These are phyloP conservation scores for Pseudonitzschia multistriata DNA, from an alignment of 108 stramenopile species.

Conservation along the genomic window DNA sequence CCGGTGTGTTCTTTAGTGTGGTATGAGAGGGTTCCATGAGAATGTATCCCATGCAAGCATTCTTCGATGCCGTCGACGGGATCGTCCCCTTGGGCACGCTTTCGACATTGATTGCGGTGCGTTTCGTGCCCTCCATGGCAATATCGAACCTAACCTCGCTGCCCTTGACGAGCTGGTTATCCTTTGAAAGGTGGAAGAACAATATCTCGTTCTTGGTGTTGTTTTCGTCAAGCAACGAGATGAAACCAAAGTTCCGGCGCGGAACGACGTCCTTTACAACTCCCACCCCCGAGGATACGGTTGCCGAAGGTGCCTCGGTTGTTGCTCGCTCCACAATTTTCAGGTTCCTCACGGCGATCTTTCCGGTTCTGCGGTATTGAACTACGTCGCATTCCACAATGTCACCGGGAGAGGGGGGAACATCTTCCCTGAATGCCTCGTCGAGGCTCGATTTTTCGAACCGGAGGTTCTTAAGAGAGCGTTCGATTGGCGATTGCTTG, in stretches of 20 bases:
- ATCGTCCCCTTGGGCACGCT: conserved; percentile 62
- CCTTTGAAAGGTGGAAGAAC: conserved; percentile 57
- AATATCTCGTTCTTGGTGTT: conserved; percentile 57
- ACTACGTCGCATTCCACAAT: conserved; percentile 54
- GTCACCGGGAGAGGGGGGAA: conserved; percentile 58
- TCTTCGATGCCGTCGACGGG: conserved; percentile 45
- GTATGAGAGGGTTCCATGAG: conserved; percentile 79
- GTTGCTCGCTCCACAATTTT: conserved; percentile 43
- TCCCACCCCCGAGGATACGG: conserved; percentile 43
- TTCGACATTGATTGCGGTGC: conserved; percentile 52
- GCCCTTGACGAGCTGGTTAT: conserved; percentile 45
- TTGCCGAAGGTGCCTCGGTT: background rate
- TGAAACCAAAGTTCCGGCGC: conserved; percentile 75
- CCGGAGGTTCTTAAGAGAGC: conserved; percentile 36
- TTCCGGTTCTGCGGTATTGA: conserved; percentile 55
- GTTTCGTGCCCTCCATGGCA: conserved; percentile 58
- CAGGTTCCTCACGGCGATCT: conserved; percentile 46
- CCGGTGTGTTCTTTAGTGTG: conserved; percentile 41
- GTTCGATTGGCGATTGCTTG: conserved; percentile 4
- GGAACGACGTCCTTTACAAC: conserved; percentile 69
- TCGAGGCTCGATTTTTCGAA: conserved; percentile 57
- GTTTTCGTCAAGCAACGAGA: conserved; percentile 63
- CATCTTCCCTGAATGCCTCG: conserved; percentile 40
- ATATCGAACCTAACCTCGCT: conserved; percentile 77
- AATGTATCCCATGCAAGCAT: conserved; percentile 62